Conservation (phyloP, 768 basidiomycete genomes). For the Cubamyces lactineus region DNA sequence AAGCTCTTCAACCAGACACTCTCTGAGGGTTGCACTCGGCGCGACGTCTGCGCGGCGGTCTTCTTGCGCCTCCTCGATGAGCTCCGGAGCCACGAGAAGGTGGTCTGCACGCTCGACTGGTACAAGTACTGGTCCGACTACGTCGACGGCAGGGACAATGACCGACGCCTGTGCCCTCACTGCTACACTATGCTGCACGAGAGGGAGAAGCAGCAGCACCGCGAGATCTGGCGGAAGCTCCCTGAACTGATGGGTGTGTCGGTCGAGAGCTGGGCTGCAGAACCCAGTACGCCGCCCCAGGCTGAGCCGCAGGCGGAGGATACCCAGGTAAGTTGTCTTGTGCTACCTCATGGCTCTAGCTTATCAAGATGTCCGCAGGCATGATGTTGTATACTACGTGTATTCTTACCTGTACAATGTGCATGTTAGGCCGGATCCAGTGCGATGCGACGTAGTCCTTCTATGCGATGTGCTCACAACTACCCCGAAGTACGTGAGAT, state of each 20-base stretch:
- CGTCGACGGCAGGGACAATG: conserved; percentile 5
- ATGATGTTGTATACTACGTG: too few relatives aligned
- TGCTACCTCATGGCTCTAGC: too few relatives aligned
- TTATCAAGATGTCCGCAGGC: too few relatives aligned
- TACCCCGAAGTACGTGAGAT: too few relatives aligned
- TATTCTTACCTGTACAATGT: too few relatives aligned
- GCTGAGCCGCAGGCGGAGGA: too few relatives aligned
- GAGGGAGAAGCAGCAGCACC: conserved; percentile 5
- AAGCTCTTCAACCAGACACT: conserved; percentile 11
- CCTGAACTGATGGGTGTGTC: conserved; percentile 17
- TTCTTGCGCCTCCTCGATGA: conserved; percentile 13
- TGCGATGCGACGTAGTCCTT: too few relatives aligned
- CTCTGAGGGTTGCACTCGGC: conserved; percentile 8
- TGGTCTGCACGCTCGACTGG: conserved; percentile 12
- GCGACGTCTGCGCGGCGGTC: conserved; percentile 10
- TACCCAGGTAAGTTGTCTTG: too few relatives aligned
- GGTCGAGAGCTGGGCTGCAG: conserved; percentile 12
- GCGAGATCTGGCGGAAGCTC: conserved; percentile 8
- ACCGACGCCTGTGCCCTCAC: conserved; percentile 6
- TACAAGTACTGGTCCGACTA: conserved; percentile 6
- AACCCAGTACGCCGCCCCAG: neutral
- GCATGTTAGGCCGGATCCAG: too few relatives aligned
- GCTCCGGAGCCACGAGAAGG: conserved; percentile 3
- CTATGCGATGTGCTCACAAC: too few relatives aligned
- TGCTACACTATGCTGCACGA: conserved; percentile 15